Evolutionary conservation across 1,284 basidiomycete genomes (phyloP), one percentile per base, ranked within the genome.

Genomic region (Trametes sp.): DNA sequence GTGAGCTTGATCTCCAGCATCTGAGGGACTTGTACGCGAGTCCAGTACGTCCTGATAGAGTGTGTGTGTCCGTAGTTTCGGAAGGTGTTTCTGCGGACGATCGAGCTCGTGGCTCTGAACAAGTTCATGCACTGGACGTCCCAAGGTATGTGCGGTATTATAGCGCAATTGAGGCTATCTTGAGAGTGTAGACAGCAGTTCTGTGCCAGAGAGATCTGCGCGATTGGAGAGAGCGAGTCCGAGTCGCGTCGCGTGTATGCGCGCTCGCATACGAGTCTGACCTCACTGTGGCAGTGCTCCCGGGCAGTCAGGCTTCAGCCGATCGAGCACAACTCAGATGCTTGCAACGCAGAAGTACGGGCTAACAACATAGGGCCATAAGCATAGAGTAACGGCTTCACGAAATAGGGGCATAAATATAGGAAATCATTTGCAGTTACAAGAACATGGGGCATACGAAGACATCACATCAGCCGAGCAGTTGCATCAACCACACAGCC

Each of bases 1-100:
- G 86, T 89, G 54, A 94, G 73, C 31, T 78, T 72, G 65, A 90
- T 80, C 38, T 71, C 66, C 62, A 74, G 68, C 14, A 63, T 70
- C 21, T 65, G 55, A 0, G 73, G 73, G 3, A 69, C 59, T 14
- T 26, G 28, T 9, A 70, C 64, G 29, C 66, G 68, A 7, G 33
- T 52, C 67, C 63, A 63, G 50, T 64, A 53, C 4, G 54, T 41
- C 28, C 61, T 50, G 28, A 33, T 13, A 9, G 31, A 6, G 21
- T 14, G 19, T 33, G 44, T 56, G 21, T n/a, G 19, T 26, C 50
- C 48, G 28, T 21, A 35, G 13, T 26, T 19, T 21, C 44, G 56
- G n/a, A 14, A 35, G 14, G 26, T 23, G 16, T 21, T n/a, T 48
- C 19, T 33, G 21, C 35, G 51, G 14, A 53, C 23, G 41, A 38